These are phyloP conservation scores for Paratinospora sagittata DNA, from an alignment of 164 flowering plant genomes.

Conservation along the genomic window DNA sequence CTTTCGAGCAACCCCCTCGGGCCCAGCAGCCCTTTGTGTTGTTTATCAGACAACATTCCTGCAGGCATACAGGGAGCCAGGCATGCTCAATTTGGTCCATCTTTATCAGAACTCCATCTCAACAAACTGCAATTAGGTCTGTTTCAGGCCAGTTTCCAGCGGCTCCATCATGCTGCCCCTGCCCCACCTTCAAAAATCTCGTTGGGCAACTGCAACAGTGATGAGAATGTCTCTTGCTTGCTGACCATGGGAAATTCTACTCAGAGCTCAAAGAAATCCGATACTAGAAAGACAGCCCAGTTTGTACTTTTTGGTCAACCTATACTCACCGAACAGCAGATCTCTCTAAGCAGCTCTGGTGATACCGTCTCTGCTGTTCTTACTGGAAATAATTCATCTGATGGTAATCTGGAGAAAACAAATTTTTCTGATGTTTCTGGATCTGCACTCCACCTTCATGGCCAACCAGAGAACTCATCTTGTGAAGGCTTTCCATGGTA, in stretches of 20 bases:
- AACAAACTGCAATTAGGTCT: slow-evolving; percentile 41
- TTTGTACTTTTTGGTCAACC: slow-evolving; percentile 62
- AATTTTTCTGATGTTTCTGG: slow-evolving; percentile 41
- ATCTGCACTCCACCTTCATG: slow-evolving; percentile 32
- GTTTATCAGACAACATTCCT: slow-evolving; percentile 41
- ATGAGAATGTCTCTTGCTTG: slow-evolving; percentile 39
- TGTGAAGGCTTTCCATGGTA: slow-evolving; percentile 33
- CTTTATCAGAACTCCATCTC: slow-evolving; percentile 46
- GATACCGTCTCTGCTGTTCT: slow-evolving; percentile 32
- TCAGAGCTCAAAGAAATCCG: slow-evolving; percentile 24
- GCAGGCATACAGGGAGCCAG: slow-evolving; percentile 99
- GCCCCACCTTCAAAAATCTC: slow-evolving; percentile 24
- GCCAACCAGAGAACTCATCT: slow-evolving; percentile 23
- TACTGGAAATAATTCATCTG: slow-evolving; percentile 41
- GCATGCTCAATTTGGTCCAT: slow-evolving; percentile 66
- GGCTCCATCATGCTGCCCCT: slow-evolving; percentile 28
- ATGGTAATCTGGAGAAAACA: slow-evolving; percentile 35
- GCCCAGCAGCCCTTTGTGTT: slow-evolving; percentile 40
- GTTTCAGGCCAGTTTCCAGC: slow-evolving; percentile 32
- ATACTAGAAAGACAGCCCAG: slow-evolving; percentile 33
- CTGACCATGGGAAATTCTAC: slow-evolving; percentile 39
- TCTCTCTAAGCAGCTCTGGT: slow-evolving; percentile 39
- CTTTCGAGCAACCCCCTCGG: slow-evolving; percentile 47
- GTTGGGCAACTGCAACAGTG: slow-evolving; percentile 21
- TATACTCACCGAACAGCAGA: slow-evolving; percentile 57